Base-by-base conservation (phyloP, 108 stramenopile species). In the Cyclotella atomus region DNA sequence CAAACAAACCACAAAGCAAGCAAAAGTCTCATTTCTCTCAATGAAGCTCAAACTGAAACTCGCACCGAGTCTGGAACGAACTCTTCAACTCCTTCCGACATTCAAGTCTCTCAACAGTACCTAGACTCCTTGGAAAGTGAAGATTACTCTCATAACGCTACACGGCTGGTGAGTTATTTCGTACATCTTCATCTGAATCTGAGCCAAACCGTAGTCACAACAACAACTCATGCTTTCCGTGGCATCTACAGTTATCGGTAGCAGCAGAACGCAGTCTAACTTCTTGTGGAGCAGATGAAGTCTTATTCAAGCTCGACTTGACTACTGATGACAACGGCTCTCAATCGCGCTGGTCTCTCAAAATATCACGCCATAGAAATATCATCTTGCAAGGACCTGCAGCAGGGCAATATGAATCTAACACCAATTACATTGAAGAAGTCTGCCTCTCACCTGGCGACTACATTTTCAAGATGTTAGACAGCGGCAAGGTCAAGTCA, bases 321-420 rank as follows among this genome's bases (percentile, higher is more conserved):
- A 61, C 36, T 0, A 61, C 60, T 1, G 60, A 61, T 27, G 41
- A 43, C 12, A 24, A 15, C n/a, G n/a, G n/a, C 15, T 20, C 10
- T 41, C 5, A 61, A 41, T 43, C 20, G 7, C 36, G 60, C 21
- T 61, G 60, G 60, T 20, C 43, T 38, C 41, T 61, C 9, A 61
- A 61, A 61, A 38, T 2, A 25, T 43, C 14, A 0, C 29, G 41
- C 41, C 21, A n/a, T n/a, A n/a, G n/a, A n/a, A n/a, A 61, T 10
- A 38, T 44, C 38, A 27, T 61, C 2, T 20, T 24, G 19, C 10
- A 1, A 27, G 41, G 25, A 2, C 60, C 55, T 30, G 25, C 7
- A 41, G 9, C 38, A 41, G 38, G 27, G 15, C 14, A 16, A 57
- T 61, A 61, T 20, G 19, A 61, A 23, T 43, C 60, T 17, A 61